Base-by-base conservation (phyloP, 345 rosid species). In the Mallotus nudiflorus region DNA sequence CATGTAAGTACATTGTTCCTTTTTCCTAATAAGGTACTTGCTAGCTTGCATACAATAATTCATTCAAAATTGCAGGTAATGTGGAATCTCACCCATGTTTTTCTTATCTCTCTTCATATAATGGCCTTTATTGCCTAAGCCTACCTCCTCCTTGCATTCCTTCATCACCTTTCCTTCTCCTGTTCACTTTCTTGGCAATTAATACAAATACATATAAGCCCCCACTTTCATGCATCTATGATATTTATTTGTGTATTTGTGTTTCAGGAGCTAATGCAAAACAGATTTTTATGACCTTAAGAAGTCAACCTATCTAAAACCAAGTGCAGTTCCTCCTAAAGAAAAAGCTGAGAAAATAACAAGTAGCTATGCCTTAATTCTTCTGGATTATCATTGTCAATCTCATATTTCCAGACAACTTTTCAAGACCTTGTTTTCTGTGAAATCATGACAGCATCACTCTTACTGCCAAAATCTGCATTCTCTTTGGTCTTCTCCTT, bases 1-100 rank as follows among this genome's bases (percentile, higher is more conserved):
- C 97, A 89, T 73, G 97, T 94, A 77, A 87, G 89, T 82, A 53
- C 48, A 48, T 42, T 22, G 59, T 22, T 52, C 44, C 61, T 53
- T 50, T 33, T 40, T 19, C 10, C 50, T 65, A 19, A 15, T 18
- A 65, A 33, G 20, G 20, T 18, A 45, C 46, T 2, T 37, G 28
- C 25, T 40, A 42, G 40, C 46, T 24, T 7, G 53, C 25, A 6
- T 45, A 50, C 16, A 48, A 56, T 7, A 51, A 31, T 5, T 44
- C 24, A 35, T 54, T 54, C 2, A 15, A 66, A 28, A n/a, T 33
- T 50, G 57, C 11, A 50, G 31, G 18, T 6, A 16, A 28, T 31
- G 49, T 8, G 24, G 22, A 63, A 44, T 51, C 14, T 33, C 28
- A 48, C 22, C 46, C 57, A 31, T 1, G 50, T 12, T 53, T 5